A percentile compares a stretch with the other conserved stretches of the same genome.
phyloP scores from a whole-genome alignment of 805 yeast genomes.

The Myxozyma vanderwaltii region DNA sequence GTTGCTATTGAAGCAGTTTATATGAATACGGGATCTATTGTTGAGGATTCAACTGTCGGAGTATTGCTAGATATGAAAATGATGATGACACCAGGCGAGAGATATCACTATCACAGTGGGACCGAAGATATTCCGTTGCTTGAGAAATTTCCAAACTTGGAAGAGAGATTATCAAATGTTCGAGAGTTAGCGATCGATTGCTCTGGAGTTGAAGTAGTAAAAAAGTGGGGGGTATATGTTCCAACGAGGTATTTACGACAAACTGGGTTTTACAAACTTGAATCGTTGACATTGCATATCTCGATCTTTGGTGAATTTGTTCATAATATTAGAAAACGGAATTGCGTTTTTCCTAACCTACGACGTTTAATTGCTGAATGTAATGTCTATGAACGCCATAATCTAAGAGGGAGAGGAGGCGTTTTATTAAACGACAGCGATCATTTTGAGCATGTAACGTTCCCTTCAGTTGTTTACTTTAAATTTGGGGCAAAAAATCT shows the following conservation, averaged over 20 bases:
- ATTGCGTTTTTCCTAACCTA: not conserved
- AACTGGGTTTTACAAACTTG: not conserved
- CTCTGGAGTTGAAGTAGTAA: not conserved
- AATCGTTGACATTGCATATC: not conserved
- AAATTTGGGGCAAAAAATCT: not conserved
- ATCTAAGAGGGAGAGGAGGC: constrained; percentile 5
- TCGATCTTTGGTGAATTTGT: constrained; percentile 7
- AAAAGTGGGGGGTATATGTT: not conserved
- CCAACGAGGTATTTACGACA: not conserved
- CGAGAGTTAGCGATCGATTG: not conserved
- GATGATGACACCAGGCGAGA: constrained; percentile 9
- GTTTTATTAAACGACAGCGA: not conserved
- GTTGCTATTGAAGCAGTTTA: not conserved
- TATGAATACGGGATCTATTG: not conserved
- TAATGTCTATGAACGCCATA: not conserved
- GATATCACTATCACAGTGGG: constrained; percentile 8
- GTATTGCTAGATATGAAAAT: constrained; percentile 5
- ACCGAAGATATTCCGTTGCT: constrained; percentile 4
- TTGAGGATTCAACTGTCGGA: constrained; percentile 8
- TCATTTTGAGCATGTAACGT: not conserved
- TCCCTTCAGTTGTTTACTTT: not conserved
- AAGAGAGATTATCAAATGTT: not conserved
- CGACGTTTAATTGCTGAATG: constrained; percentile 1
- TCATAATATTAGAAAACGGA: not conserved
- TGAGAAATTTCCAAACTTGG: constrained; percentile 5